These are phyloP conservation scores for Botryotinia calthae DNA, from an alignment of 2,329 filamentous ascomycete species.

Conservation along the genomic window DNA sequence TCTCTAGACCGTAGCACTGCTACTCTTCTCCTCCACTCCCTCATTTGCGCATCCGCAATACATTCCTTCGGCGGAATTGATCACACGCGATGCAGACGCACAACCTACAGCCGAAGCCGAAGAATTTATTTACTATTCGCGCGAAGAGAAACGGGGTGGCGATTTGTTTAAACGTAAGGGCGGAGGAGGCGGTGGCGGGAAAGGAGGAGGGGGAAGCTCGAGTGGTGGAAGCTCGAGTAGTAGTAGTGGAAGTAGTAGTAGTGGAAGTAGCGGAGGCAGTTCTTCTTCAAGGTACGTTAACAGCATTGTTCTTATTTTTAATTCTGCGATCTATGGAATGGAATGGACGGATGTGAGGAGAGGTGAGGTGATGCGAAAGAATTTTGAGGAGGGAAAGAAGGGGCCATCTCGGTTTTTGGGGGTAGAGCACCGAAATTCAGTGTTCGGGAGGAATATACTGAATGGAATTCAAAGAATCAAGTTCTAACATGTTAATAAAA, in stretches of 20 bases:
- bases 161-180: constrained; percentile 61
- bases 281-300: constrained; percentile 36
- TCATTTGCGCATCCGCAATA: constrained; percentile 30
- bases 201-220: constrained; percentile 47
- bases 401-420: background rate
- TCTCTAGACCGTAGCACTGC: constrained; percentile 24
- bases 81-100: constrained; percentile 23
- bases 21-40: constrained; percentile 24
- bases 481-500: constrained; percentile 20
- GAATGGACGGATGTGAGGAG: background rate
- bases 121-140: constrained; percentile 13
- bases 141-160: constrained; percentile 20
- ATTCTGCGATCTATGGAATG: background rate
- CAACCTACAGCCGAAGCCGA: background rate
- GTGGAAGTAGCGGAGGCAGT: constrained; percentile 18
- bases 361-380: background rate
- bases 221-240: constrained; percentile 19
- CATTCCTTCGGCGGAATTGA: constrained; percentile 24
- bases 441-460: background rate
- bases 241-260: background rate
- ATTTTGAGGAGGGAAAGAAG: background rate
- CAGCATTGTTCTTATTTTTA: constrained; percentile 22
- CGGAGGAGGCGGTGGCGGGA: constrained; percentile 57
- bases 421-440: background rate
- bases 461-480: background rate